Percentiles rank a stretch among this genome's conserved stretches.
Conservation (phyloP, 2,329 filamentous ascomycete species). For the Teratosphaeria destructans region DNA sequence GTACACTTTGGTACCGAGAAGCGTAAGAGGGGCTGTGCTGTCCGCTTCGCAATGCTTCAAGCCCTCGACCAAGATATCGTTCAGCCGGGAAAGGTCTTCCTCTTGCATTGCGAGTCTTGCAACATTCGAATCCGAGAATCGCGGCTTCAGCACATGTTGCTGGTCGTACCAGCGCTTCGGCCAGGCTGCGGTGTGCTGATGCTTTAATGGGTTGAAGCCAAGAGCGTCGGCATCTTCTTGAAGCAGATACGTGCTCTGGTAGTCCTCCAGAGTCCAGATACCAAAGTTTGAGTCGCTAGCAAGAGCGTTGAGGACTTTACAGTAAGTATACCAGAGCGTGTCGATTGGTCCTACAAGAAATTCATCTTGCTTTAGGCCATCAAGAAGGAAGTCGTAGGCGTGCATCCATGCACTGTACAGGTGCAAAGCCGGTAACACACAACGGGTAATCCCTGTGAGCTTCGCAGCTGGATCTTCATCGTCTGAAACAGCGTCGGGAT, state of each 20-base stretch:
- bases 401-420: constrained; percentile 60
- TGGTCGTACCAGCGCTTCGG: constrained; percentile 43
- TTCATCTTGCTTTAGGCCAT: constrained; percentile 44
- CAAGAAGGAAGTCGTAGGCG: constrained; percentile 44
- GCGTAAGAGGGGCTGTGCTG: constrained; percentile 22
- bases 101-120: constrained; percentile 47
- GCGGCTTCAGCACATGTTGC: constrained; percentile 38
- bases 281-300: constrained; percentile 45
- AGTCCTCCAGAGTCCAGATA: constrained; percentile 38
- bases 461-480: constrained; percentile 29
- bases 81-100: constrained; percentile 58
- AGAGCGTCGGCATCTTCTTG: constrained; percentile 59
- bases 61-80: constrained; percentile 53
- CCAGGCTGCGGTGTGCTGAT: constrained; percentile 27
- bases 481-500: constrained; percentile 27
- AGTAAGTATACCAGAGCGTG: constrained; percentile 56
- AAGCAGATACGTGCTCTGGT: constrained; percentile 49
- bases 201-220: constrained; percentile 52
- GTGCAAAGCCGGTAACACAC: constrained; percentile 53
- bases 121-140: constrained; percentile 40
- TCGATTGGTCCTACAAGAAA: constrained; percentile 47
- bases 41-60: constrained; percentile 45
- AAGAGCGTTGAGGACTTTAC: constrained; percentile 50
- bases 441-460: constrained; percentile 24
- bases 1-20: constrained; percentile 15